phyloP scores from a whole-genome alignment of 495 filamentous ascomycete genomes.

The Copromyces sp. region DNA sequence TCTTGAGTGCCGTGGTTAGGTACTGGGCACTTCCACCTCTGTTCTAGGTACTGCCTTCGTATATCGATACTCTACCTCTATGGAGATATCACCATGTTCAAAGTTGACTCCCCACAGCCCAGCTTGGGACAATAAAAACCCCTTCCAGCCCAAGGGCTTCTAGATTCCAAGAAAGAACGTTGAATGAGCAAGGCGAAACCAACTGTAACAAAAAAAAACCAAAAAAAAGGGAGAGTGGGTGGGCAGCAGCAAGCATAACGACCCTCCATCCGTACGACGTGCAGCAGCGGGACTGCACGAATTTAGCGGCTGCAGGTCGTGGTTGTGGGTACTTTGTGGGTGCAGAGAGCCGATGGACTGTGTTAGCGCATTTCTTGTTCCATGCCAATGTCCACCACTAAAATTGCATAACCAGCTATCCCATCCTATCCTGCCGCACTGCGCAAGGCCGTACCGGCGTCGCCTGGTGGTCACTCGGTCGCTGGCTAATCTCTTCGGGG shows the following conservation, averaged over 20 bases:
- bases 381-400: not conserved
- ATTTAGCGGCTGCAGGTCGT: conserved; percentile 8
- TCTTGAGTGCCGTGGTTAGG: not conserved
- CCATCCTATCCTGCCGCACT: conserved; percentile 3
- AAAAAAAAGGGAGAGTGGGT: not conserved
- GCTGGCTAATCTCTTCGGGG: conserved; percentile 30
- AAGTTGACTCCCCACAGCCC: not conserved
- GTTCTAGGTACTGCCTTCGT: not conserved
- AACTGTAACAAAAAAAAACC: not conserved
- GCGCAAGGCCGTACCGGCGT: conserved; percentile 1
- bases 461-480: conserved; percentile 6
- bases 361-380: conserved; percentile 11
- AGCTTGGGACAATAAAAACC: not conserved
- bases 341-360: conserved; percentile 8
- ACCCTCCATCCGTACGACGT: conserved; percentile 1
- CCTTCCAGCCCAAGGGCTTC: not conserved
- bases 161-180: not conserved
- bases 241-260: conserved; percentile 2
- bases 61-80: not conserved
- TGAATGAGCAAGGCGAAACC: not conserved
- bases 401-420: conserved; percentile 8
- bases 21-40: not conserved
- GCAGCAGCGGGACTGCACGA: conserved; percentile 17
- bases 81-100: not conserved
- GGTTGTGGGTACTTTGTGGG: conserved; percentile 7